Evolutionary conservation across 1,284 basidiomycete genomes (phyloP).

Genomic region (Cerrena zonata): DNA sequence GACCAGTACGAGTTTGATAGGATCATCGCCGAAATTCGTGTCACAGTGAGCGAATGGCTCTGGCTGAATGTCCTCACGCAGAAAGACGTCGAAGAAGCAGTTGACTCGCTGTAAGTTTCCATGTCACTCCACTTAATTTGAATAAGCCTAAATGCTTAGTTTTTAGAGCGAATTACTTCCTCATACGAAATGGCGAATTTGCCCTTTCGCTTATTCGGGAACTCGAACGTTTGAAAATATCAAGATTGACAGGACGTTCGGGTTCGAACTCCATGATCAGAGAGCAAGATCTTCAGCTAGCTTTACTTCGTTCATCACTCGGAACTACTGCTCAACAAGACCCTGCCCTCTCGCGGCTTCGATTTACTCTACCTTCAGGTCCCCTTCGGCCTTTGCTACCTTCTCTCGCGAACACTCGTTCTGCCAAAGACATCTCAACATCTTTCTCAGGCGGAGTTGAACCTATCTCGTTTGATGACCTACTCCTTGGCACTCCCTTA

Average conservation of each 20-base stretch:
- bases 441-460: conserved; percentile 31
- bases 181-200: conserved; percentile 84
- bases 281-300: conserved; percentile 81
- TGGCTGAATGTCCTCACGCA: conserved; percentile 85
- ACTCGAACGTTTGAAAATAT: conserved; percentile 72
- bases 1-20: conserved; percentile 72
- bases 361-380: conserved; percentile 71
- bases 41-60: conserved; percentile 80
- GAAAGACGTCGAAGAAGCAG: conserved; percentile 72
- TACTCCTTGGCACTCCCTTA: conserved; percentile 75
- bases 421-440: conserved; percentile 27
- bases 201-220: conserved; percentile 75
- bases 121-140: not conserved
- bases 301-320: conserved; percentile 73
- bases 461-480: conserved; percentile 59
- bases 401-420: conserved; percentile 40
- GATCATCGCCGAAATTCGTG: conserved; percentile 65
- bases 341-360: conserved; percentile 60
- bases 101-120: conserved; percentile 61
- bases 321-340: conserved; percentile 83
- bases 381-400: conserved; percentile 75
- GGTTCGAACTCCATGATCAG: conserved; percentile 70
- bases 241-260: conserved; percentile 63
- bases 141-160: conserved; percentile 11
- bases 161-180: conserved; percentile 72